A percentile compares a stretch with the other conserved stretches of the same genome.
Evolutionary conservation across 1,139 yeast species (phyloP).

Genomic region (Geotrichum klebahnii): DNA sequence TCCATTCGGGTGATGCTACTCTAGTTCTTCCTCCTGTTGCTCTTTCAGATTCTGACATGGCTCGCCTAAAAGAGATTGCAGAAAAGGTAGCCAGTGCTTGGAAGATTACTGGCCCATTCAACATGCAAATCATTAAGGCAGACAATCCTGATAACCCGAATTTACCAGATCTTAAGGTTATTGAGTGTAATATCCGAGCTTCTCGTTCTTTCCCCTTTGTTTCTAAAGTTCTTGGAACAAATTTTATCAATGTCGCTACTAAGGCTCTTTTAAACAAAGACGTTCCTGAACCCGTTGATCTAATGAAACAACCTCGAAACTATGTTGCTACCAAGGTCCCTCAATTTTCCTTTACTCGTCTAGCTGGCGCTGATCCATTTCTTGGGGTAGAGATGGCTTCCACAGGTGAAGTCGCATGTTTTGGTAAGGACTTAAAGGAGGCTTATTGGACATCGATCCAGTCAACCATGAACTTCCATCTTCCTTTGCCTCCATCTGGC

Average conservation of each 20-base stretch:
- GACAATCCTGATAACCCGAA: conserved; percentile 70
- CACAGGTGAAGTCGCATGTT: conserved; percentile 97
- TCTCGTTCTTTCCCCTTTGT: conserved; percentile 98
- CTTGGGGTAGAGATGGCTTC: conserved; percentile 99
- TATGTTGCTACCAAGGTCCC: conserved; percentile 97
- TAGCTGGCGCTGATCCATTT: conserved; percentile 98
- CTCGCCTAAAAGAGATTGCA: conserved; percentile 88
- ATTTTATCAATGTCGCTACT: conserved; percentile 92
- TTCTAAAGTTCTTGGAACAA: conserved; percentile 89
- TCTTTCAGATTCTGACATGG: conserved; percentile 80
- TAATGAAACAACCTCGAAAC: conserved; percentile 71
- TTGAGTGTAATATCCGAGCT: conserved; percentile 97
- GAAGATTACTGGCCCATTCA: conserved; percentile 96
- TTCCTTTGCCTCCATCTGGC: conserved; percentile 88
- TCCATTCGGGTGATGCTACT: conserved; percentile 98
- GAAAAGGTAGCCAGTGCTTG: conserved; percentile 89
- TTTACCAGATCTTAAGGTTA: conserved; percentile 75
- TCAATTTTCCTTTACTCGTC: conserved; percentile 93
- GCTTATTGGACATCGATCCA: conserved; percentile 98
- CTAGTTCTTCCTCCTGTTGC: conserved; percentile 90
- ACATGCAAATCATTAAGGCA: conserved; percentile 91
- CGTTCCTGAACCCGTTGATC: conserved; percentile 83
- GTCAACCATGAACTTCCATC: conserved; percentile 91
- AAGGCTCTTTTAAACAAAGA: conserved; percentile 73
- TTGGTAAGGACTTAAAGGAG: conserved; percentile 77